Percentiles rank a stretch among this genome's conserved stretches.
Evolutionary conservation across 2,329 filamentous ascomycete species (phyloP).

Genomic region (Diaporthe destruens): DNA sequence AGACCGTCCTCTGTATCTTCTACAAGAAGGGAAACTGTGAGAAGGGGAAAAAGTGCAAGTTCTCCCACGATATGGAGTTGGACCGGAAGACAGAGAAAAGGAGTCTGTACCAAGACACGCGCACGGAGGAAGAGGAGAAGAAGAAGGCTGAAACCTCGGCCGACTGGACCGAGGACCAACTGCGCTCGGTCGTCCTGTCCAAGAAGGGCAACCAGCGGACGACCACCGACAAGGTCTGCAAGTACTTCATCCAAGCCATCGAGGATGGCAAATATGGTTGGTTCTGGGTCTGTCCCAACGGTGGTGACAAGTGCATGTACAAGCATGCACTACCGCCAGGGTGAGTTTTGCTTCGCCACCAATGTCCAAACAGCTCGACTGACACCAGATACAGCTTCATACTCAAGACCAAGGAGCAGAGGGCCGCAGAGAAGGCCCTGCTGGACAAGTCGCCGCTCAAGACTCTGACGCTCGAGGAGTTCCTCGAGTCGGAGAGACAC

Average conservation of each 20-base stretch:
- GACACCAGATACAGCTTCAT: slow-evolving; percentile 76
- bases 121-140: slow-evolving; percentile 78
- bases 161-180: slow-evolving; percentile 97
- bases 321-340: slow-evolving; percentile 94
- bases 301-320: slow-evolving; percentile 98
- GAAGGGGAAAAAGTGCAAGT: slow-evolving; percentile 98
- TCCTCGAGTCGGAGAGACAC: slow-evolving; percentile 94
- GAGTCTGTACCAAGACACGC: slow-evolving; percentile 88
- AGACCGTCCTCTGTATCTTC: slow-evolving; percentile 96
- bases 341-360: slow-evolving; percentile 65
- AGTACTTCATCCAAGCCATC: slow-evolving; percentile 96
- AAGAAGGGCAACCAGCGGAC: slow-evolving; percentile 98
- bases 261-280: slow-evolving; percentile 99
- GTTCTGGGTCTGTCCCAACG: slow-evolving; percentile 99
- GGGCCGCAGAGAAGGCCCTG: slow-evolving; percentile 93
- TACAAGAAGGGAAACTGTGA: slow-evolving; percentile 98
- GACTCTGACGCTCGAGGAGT: slow-evolving; percentile 96
- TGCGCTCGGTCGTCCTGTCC: slow-evolving; percentile 88
- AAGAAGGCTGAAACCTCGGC: slow-evolving; percentile 95
- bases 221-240: slow-evolving; percentile 98
- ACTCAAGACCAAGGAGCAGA: slow-evolving; percentile 97
- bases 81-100: slow-evolving; percentile 95
- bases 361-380: slow-evolving; percentile 1
- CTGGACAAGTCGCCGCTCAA: slow-evolving; percentile 96
- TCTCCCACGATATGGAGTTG: slow-evolving; percentile 89